These are phyloP conservation scores for Pyricularia grisea DNA, from an alignment of 2,329 filamentous ascomycete genomes.

Conservation along the genomic window DNA sequence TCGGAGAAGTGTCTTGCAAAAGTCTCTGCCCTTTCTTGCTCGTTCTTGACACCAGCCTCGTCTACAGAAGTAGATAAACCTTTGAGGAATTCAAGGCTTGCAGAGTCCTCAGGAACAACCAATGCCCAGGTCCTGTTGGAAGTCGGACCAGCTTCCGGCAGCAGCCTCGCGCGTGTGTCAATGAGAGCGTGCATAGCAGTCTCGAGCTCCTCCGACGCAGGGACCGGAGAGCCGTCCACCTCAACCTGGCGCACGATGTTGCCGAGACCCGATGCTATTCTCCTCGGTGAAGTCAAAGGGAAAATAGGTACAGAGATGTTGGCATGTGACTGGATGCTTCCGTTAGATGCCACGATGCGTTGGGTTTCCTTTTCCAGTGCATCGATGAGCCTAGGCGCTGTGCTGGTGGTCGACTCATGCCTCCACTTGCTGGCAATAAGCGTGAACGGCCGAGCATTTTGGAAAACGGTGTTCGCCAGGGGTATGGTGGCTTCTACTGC, in stretches of 20 bases:
- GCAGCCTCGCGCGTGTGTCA: constrained; percentile 22
- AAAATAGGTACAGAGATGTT: constrained; percentile 35
- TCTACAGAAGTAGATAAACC: neutral
- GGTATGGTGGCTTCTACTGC: constrained; percentile 43
- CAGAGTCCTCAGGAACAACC: constrained; percentile 36
- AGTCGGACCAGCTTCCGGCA: constrained; percentile 9
- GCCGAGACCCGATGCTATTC: constrained; percentile 58
- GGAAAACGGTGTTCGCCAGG: constrained; percentile 70
- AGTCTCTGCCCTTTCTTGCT: neutral
- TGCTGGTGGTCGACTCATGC: neutral
- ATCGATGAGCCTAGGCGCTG: constrained; percentile 11
- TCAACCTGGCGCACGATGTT: constrained; percentile 66
- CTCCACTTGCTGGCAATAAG: constrained; percentile 37
- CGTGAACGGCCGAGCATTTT: constrained; percentile 55
- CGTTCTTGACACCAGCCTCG: neutral
- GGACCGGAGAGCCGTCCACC: constrained; percentile 27
- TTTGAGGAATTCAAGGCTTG: neutral
- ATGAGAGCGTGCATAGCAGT: constrained; percentile 50
- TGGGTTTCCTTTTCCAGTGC: constrained; percentile 29
- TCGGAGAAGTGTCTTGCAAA: constrained; percentile 15
- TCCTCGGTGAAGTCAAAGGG: constrained; percentile 53
- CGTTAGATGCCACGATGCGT: constrained; percentile 7
- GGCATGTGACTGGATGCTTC: constrained; percentile 5
- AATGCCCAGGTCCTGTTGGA: constrained; percentile 49
- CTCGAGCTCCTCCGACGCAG: constrained; percentile 67